A percentile compares a stretch with the other conserved stretches of the same genome.
Evolutionary conservation across 768 basidiomycete genomes (phyloP).

Genomic region (Suillus clintonianus): DNA sequence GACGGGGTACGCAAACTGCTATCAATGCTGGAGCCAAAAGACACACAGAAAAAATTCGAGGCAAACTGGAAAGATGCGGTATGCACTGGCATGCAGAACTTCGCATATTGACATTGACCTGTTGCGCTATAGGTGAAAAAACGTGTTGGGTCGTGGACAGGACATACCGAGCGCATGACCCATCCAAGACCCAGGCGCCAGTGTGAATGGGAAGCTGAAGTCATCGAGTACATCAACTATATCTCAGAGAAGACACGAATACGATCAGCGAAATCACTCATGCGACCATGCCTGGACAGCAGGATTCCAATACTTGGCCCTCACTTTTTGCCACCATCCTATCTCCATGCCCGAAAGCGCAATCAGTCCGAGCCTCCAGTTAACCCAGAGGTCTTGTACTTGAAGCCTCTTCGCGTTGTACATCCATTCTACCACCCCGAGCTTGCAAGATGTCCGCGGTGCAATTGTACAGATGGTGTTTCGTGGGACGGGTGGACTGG

Average conservation of each 20-base stretch:
- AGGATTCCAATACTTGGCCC: too few species aligned
- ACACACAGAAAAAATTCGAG: neutral
- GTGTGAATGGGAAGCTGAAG: slow-evolving; percentile 22
- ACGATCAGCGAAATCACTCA: too few species aligned
- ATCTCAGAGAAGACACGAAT: too few species aligned
- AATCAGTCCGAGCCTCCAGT: neutral
- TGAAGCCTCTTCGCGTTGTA: slow-evolving; percentile 5
- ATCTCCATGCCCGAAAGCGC: slow-evolving; percentile 11
- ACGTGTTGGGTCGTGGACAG: neutral
- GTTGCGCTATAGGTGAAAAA: slow-evolving; percentile 3
- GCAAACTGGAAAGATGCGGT: neutral
- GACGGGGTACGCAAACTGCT: neutral
- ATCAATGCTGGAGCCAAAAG: neutral
- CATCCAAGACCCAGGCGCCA: slow-evolving; percentile 5
- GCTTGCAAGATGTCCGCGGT: too few species aligned
- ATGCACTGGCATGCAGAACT: neutral
- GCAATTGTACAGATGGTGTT: too few species aligned
- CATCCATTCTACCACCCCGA: too few species aligned
- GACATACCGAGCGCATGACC: neutral
- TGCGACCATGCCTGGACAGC: too few species aligned
- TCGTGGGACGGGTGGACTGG: too few species aligned
- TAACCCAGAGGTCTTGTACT: neutral
- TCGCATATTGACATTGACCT: too few species aligned
- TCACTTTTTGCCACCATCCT: slow-evolving; percentile 21
- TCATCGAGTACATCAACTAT: too few species aligned